Evolutionary conservation across 2,329 filamentous ascomycete species (phyloP), one percentile per base, ranked within the genome.

Genomic region (Venturia effusa): DNA sequence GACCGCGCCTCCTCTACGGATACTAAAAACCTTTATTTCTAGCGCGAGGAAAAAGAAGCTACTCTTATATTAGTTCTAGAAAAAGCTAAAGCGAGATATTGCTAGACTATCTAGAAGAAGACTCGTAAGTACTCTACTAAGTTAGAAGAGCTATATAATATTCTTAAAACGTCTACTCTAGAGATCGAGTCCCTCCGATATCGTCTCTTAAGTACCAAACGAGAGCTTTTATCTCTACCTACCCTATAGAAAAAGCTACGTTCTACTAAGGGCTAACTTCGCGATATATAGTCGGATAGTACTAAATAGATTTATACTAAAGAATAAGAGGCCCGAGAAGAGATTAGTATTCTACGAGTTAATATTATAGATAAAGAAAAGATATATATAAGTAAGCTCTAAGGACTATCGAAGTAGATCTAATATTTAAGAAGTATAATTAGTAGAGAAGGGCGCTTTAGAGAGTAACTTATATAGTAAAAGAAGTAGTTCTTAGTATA

Each of bases 341-440:
- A 73, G 43, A 60, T 37, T 22, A 62, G 60, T 4, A 34, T 27
- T 11, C 34, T 65, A 11, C 39, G 77, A 64, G 76, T 79, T 34
- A 79, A 83, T 63, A 80, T 86, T 59, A 80, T 84, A 59, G 82
- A 85, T 64, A 85, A 88, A 57, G 86, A 91, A 70, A 84, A 84
- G 68, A 80, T 83, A 55, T 90, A 94, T 73, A 79, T 81, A 70
- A 87, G 86, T 74, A 90, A 95, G 76, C 79, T 97, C 62, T 85
- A 87, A 68, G 93, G 93, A 22, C 81, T 97, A 72, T 84, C 85
- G 62, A 89, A 94, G 77, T 92, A 97, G 76, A 93, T 97, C 73
- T 84, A 92, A 70, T 97, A 90, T 86, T 85, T 97, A 74, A 86
- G 92, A 70, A 90, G 90, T 1, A 85, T 88, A 62, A 89, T 89